A percentile compares a stretch with the other conserved stretches of the same genome.
These are phyloP conservation scores for Tulasnella sp. DNA, from an alignment of 768 basidiomycete species.

Conservation along the genomic window DNA sequence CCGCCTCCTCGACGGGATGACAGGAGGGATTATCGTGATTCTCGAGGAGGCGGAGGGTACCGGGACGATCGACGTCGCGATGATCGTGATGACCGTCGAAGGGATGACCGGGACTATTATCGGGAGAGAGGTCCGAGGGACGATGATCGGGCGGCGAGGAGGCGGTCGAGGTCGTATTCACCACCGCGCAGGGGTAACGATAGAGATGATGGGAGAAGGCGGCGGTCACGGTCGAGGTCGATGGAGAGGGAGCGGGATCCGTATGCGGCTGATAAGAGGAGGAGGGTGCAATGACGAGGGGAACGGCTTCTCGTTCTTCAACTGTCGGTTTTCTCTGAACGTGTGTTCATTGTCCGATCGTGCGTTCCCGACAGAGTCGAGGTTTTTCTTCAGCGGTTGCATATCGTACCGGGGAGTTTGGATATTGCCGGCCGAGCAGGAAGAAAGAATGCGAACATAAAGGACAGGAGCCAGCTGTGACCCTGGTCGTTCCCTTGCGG, in stretches of 20 bases:
- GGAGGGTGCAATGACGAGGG: slow-evolving; percentile 14
- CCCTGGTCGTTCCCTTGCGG: too few species aligned
- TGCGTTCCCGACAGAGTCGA: background rate
- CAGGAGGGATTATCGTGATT: background rate
- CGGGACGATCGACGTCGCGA: background rate
- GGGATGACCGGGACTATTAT: slow-evolving; percentile 24
- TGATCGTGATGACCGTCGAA: background rate
- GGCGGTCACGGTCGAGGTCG: slow-evolving; percentile 27
- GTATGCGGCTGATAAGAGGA: slow-evolving; percentile 12
- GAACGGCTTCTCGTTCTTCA: background rate
- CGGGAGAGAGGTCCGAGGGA: slow-evolving; percentile 27
- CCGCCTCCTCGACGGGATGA: slow-evolving; percentile 21
- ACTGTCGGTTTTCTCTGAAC: background rate
- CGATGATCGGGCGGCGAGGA: slow-evolving; percentile 17
- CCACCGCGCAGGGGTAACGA: slow-evolving; percentile 10
- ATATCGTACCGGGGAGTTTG: too few species aligned
- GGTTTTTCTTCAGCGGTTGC: background rate
- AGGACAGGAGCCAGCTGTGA: too few species aligned
- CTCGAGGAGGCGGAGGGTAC: background rate
- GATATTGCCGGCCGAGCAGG: too few species aligned
- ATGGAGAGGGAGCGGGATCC: slow-evolving; percentile 15
- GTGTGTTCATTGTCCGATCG: background rate
- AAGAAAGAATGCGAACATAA: too few species aligned
- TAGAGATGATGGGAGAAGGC: slow-evolving; percentile 14
- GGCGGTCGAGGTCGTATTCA: slow-evolving; percentile 21